Evolutionary conservation across 2,329 filamentous ascomycete genomes (phyloP).

Genomic region (Alternaria sp.): DNA sequence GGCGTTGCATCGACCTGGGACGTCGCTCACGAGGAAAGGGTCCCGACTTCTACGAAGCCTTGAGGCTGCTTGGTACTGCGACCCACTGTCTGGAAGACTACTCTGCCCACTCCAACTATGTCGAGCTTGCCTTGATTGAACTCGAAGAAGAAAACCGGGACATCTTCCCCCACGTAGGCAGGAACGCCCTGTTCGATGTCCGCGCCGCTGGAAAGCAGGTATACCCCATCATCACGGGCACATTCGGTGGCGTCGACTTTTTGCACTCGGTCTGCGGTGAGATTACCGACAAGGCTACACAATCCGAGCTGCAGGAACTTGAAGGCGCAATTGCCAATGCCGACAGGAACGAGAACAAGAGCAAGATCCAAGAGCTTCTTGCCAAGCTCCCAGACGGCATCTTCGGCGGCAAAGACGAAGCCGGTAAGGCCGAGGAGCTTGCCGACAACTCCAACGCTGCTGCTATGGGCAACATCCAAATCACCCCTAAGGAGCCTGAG

Average conservation of each 20-base stretch:
- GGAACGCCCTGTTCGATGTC: slow-evolving; percentile 72
- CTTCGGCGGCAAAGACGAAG: slow-evolving; percentile 76
- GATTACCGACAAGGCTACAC: slow-evolving; percentile 86
- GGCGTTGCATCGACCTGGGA: slow-evolving; percentile 77
- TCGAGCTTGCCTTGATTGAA: slow-evolving; percentile 85
- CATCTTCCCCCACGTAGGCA: slow-evolving; percentile 87
- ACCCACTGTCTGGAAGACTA: slow-evolving; percentile 90
- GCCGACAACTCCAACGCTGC: slow-evolving; percentile 76
- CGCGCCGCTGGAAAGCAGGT: slow-evolving; percentile 69
- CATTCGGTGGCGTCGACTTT: slow-evolving; percentile 94
- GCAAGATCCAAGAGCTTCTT: slow-evolving; percentile 77
- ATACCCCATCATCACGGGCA: slow-evolving; percentile 86
- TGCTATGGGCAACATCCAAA: slow-evolving; percentile 74
- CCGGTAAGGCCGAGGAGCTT: slow-evolving; percentile 77
- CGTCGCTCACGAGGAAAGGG: slow-evolving; percentile 74
- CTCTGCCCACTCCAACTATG: slow-evolving; percentile 93
- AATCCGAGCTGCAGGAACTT: slow-evolving; percentile 88
- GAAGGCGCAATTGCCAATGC: slow-evolving; percentile 77
- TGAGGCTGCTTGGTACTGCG: slow-evolving; percentile 84
- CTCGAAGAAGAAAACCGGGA: slow-evolving; percentile 70
- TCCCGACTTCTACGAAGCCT: slow-evolving; percentile 83
- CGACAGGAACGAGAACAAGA: slow-evolving; percentile 70
- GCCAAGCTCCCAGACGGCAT: slow-evolving; percentile 82
- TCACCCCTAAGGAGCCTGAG: slow-evolving; percentile 81
- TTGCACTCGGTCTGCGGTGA: slow-evolving; percentile 82